These are phyloP conservation scores for Suhomyces choctaworum DNA, from an alignment of 1,139 yeast genomes.

Conservation along the genomic window DNA sequence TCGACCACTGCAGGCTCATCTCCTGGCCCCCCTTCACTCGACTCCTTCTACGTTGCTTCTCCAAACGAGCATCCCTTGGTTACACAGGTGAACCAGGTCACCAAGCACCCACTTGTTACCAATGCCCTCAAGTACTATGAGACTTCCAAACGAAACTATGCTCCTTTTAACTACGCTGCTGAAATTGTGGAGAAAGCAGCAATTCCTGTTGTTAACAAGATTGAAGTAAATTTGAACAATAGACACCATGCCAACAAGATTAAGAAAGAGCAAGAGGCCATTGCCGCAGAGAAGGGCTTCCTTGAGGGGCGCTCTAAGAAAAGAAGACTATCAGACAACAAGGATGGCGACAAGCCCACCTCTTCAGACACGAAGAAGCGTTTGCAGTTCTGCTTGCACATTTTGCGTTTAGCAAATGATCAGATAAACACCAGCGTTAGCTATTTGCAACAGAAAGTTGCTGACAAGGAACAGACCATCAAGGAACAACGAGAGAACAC, in stretches of 20 bases:
- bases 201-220: conserved; percentile 53
- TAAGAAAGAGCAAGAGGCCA: conserved; percentile 25
- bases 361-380: conserved; percentile 69
- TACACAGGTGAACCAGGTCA: conserved; percentile 44
- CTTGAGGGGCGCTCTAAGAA: conserved; percentile 21
- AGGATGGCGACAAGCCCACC: conserved; percentile 22
- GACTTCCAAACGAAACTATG: conserved; percentile 51
- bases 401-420: conserved; percentile 74
- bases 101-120: conserved; percentile 51
- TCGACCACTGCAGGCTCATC: conserved; percentile 9
- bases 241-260: conserved; percentile 32
- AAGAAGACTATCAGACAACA: conserved; percentile 18
- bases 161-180: conserved; percentile 66
- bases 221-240: conserved; percentile 47
- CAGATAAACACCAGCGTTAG: conserved; percentile 66
- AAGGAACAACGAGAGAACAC: conserved; percentile 22
- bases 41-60: conserved; percentile 1
- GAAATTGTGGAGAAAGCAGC: conserved; percentile 67
- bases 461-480: conserved; percentile 23
- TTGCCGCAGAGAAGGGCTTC: conserved; percentile 5
- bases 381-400: conserved; percentile 69
- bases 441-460: conserved; percentile 50
- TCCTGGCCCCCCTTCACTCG: conserved; percentile 6
- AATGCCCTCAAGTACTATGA: conserved; percentile 63
- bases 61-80: conserved; percentile 42